Evolutionary conservation across 2,329 filamentous ascomycete genomes (phyloP).

Genomic region (Aureobasidium namibiae): DNA sequence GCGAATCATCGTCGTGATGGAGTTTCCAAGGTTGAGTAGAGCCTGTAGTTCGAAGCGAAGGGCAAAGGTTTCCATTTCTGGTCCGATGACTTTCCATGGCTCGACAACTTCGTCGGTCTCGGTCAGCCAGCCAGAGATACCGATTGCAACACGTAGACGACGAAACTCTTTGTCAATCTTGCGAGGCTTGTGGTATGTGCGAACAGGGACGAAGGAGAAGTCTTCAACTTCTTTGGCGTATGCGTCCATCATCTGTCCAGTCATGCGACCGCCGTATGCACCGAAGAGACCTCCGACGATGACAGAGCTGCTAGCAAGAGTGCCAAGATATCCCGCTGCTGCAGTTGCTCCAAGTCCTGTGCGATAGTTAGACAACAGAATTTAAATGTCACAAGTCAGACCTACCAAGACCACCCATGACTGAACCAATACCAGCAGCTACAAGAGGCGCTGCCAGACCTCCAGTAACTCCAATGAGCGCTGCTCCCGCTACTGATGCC

Average conservation of each 20-base stretch:
- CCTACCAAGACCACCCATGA: slow-evolving; percentile 58
- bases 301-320: slow-evolving; percentile 69
- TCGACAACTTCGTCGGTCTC: slow-evolving; percentile 62
- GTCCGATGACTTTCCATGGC: slow-evolving; percentile 71
- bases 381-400: not conserved
- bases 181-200: slow-evolving; percentile 46
- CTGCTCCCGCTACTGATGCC: slow-evolving; percentile 79
- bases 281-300: slow-evolving; percentile 82
- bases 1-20: slow-evolving; percentile 68
- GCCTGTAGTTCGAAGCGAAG: slow-evolving; percentile 76
- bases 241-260: slow-evolving; percentile 77
- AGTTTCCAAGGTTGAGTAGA: slow-evolving; percentile 66
- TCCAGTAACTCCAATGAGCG: slow-evolving; percentile 73
- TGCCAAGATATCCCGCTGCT: slow-evolving; percentile 70
- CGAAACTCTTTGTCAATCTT: slow-evolving; percentile 42
- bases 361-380: not conserved
- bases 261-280: slow-evolving; percentile 79
- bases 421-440: slow-evolving; percentile 67
- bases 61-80: slow-evolving; percentile 68
- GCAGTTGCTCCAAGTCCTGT: slow-evolving; percentile 61
- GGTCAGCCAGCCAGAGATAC: slow-evolving; percentile 72
- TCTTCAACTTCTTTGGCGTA: slow-evolving; percentile 81
- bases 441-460: slow-evolving; percentile 70
- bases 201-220: slow-evolving; percentile 74
- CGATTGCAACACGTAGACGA: slow-evolving; percentile 68